Percentiles rank a stretch among this genome's conserved stretches.
phyloP scores from a whole-genome alignment of 371 early-diverging fungal species.

The Fennellomyces sp. region DNA sequence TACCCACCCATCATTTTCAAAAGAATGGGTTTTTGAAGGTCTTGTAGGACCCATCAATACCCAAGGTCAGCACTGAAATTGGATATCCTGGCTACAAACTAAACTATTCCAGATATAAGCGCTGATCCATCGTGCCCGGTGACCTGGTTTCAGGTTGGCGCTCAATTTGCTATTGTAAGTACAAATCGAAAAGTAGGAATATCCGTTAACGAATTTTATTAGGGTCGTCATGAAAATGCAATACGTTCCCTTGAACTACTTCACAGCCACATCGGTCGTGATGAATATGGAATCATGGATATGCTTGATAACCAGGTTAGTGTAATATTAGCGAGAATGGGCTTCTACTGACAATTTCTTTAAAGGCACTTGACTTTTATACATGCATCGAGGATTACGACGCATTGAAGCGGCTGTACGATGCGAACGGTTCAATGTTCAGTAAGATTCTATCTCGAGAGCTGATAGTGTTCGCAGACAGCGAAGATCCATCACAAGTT shows the following conservation, averaged over 20 bases:
- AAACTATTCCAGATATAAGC: not conserved
- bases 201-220: not conserved
- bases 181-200: not conserved
- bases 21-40: slow-evolving; percentile 30
- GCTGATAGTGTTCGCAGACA: slow-evolving; percentile 20
- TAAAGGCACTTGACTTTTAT: slow-evolving; percentile 28
- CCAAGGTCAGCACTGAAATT: slow-evolving; percentile 2
- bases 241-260: slow-evolving; percentile 22
- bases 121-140: not conserved
- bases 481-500: not conserved
- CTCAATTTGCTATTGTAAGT: slow-evolving; percentile 36
- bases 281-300: slow-evolving; percentile 29
- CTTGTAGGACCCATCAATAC: slow-evolving; percentile 25
- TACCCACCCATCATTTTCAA: slow-evolving; percentile 15
- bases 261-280: slow-evolving; percentile 5
- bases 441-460: slow-evolving; percentile 20
- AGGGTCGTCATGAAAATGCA: slow-evolving; percentile 40
- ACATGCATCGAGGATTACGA: slow-evolving; percentile 38
- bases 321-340: not conserved
- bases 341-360: not conserved
- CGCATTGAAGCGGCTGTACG: slow-evolving; percentile 10
- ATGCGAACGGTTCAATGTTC: slow-evolving; percentile 15
- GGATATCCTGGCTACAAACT: no score
- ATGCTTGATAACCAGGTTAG: slow-evolving; percentile 37
- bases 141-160: slow-evolving; percentile 42